phyloP scores from a whole-genome alignment of 495 filamentous ascomycete genomes.

The Trichoderma gamsii region DNA sequence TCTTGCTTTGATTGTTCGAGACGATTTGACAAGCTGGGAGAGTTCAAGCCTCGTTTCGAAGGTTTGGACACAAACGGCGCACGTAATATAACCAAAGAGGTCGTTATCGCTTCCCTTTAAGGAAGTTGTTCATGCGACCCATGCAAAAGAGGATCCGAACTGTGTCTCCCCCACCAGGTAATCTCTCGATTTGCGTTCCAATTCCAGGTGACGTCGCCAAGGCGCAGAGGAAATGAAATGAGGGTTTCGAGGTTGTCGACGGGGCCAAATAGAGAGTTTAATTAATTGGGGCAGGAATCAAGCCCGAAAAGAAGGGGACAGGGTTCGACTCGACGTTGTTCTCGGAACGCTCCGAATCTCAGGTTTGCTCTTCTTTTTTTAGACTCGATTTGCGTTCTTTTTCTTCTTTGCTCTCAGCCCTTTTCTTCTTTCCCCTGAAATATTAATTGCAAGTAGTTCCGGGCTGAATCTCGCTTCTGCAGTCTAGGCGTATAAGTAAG shows the following conservation, averaged over 20 bases:
- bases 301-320: not conserved
- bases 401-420: not conserved
- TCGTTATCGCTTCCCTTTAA: conserved; percentile 6
- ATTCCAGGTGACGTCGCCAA: conserved; percentile 19
- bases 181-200: conserved; percentile 8
- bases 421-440: not conserved
- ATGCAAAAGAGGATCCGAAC: not conserved
- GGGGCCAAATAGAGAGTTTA: not conserved
- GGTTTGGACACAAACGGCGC: not conserved
- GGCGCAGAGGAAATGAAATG: conserved; percentile 5
- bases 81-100: not conserved
- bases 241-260: conserved; percentile 14
- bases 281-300: not conserved
- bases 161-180: conserved; percentile 1
- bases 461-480: too few relatives aligned
- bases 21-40: not conserved
- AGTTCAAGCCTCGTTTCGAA: not conserved
- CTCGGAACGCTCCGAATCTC: conserved; percentile 1
- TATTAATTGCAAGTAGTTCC: too few relatives aligned
- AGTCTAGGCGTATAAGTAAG: not conserved
- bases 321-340: not conserved
- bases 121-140: conserved; percentile 13
- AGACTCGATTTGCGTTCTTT: not conserved
- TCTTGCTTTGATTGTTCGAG: not conserved
- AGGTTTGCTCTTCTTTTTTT: not conserved